Percentiles rank a stretch among this genome's conserved stretches.
Evolutionary conservation across 2,329 filamentous ascomycete species (phyloP).

Genomic region (Dactylella cylindrospora): DNA sequence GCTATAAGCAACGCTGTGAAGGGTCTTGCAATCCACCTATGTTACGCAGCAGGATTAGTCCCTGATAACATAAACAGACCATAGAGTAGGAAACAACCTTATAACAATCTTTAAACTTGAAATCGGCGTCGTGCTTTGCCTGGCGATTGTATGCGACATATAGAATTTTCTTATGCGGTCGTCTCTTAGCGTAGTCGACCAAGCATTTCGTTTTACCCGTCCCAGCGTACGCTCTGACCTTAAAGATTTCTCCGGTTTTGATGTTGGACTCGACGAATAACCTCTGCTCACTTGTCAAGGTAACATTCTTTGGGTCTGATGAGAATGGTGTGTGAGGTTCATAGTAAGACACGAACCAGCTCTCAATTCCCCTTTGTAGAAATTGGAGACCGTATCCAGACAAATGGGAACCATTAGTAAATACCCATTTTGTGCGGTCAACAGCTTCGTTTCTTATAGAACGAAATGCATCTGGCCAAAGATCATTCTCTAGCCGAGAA

Average conservation of each 20-base stretch:
- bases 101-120: conserved; percentile 24
- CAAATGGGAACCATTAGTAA: conserved; percentile 33
- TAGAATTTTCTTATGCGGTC: conserved; percentile 19
- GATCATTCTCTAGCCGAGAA: conserved; percentile 27
- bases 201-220: conserved; percentile 48
- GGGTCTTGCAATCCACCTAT: conserved; percentile 42
- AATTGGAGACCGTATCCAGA: conserved; percentile 17
- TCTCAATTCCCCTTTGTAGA: conserved; percentile 19
- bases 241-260: conserved; percentile 43
- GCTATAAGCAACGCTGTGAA: conserved; percentile 39
- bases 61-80: background rate
- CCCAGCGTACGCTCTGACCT: conserved; percentile 47
- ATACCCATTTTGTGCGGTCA: conserved; percentile 23
- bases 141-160: conserved; percentile 39
- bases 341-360: conserved; percentile 12
- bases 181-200: conserved; percentile 45
- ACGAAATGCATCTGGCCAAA: background rate
- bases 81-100: conserved; percentile 10
- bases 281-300: conserved; percentile 45
- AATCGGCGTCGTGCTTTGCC: conserved; percentile 31
- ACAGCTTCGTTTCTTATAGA: conserved; percentile 7
- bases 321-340: background rate
- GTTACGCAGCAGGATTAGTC: background rate
- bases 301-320: background rate
- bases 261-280: conserved; percentile 44